Evolutionary conservation across 2,329 filamentous ascomycete species (phyloP), one percentile per base, ranked within the genome.

Genomic region (Amauroascus niger): DNA sequence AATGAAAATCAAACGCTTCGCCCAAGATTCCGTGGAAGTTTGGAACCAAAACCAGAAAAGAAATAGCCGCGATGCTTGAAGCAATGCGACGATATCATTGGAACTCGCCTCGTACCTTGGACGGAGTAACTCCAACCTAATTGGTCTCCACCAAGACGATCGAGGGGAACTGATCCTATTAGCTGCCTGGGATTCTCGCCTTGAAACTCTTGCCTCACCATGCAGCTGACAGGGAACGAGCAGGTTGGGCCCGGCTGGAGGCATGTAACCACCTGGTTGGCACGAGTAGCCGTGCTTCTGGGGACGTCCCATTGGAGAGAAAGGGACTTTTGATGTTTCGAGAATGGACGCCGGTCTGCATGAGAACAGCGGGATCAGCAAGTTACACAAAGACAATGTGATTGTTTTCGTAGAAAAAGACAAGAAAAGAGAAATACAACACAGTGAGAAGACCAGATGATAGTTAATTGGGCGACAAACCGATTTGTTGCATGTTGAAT

Each of bases 151-250:
- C 18, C 50, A 52, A 16, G 30, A 40, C 32, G 40, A 52, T 45
- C 16, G 24, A 45, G 44, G 41, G 49, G 50, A 52, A 46, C 4
- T 11, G 32, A 52, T 40, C 50, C 50, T 46, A 52, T 52, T 46
- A 52, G 50, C 30, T 52, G n/a, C 32, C 41, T 22, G 32, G 32
- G 41, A 33, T 16, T 52, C 46, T 30, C 50, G 50, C 50, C 50
- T 52, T 52, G 50, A 52, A 18, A 52, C 41, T 37, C 32, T 46
- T 52, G 50, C 50, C 50, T 52, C 50, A 52, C 41, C 50, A 52
- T 52, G 50, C 50, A 52, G 50, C n/a, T 30, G 41, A 46, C 50
- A 52, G 41, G 50, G 50, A 26, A 52, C 22, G 32, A 14, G 41
- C 18, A 9, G 11, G 20, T 52, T 52, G 50, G 50, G 50, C 50